These are phyloP conservation scores for Avena atlantica DNA, from an alignment of 176 grass and related monocot genomes.

Conservation along the genomic window DNA sequence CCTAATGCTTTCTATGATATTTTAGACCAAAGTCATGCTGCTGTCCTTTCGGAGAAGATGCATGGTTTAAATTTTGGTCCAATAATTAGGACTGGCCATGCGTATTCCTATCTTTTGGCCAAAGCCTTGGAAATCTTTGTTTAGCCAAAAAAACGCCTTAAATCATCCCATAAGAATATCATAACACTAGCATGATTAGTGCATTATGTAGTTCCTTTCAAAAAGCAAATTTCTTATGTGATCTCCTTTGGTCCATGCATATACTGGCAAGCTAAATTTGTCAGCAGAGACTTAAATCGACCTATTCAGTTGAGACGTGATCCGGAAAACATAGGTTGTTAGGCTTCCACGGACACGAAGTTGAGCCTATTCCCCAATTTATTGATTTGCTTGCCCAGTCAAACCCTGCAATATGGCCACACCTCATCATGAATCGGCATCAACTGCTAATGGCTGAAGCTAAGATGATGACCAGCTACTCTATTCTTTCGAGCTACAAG, in stretches of 20 bases:
- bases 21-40: constrained; percentile 28
- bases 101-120: constrained; percentile 20
- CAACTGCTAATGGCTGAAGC: no score
- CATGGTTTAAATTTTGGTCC: constrained; percentile 2
- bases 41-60: constrained; percentile 16
- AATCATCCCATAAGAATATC: background rate
- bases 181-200: constrained; percentile 35
- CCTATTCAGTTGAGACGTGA: background rate
- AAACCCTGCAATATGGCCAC: no score
- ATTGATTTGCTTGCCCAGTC: no score
- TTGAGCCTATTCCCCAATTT: no score
- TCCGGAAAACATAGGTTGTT: no score
- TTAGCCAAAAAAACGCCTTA: background rate
- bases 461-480: no score
- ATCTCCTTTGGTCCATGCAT: constrained; percentile 1
- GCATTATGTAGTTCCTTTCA: constrained; percentile 10
- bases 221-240: constrained; percentile 7
- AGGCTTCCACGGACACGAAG: no score
- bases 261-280: constrained; percentile 21
- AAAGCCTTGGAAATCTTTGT: constrained; percentile 20
- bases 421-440: no score
- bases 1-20: constrained; percentile 24
- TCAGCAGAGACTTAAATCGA: background rate
- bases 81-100: background rate
- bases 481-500: no score